Base-by-base conservation (phyloP, 2,329 filamentous ascomycete species). In the Stromatinia cepivora region DNA sequence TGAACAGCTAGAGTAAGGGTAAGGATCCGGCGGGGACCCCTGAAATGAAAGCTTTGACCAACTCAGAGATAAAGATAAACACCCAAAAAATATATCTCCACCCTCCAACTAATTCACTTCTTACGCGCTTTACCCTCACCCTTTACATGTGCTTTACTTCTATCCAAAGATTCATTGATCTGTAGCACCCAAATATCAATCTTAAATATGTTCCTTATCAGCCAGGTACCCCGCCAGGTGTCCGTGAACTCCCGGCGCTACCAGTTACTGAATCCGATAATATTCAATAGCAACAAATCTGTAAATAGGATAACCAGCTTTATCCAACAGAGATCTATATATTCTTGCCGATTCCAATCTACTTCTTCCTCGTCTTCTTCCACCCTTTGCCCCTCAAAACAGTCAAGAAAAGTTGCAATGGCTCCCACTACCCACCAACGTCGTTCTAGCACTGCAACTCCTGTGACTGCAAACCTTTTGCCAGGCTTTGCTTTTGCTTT, bases 401-500 rank as follows among this genome's bases (percentile, higher is more conserved):
- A 34, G 15, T 31, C 31, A 2, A 52, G 13, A 22, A 39, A 20
- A 39, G 36, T 36, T 48, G 31, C 42, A 53, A 67, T 67, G 66
- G 45, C 54, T 28, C 56, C 66, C 7, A 62, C 46, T n/a, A 45
- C 66, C 22, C n/a, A 48, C 28, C 56, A 28, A 50, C 66, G 66
- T 45, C 56, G 46, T 22, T 67, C 57, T 25, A 67, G 45, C n/a
- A 62, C 66, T 45, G 54, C 56, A 28, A 61, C 56, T 17, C 54
- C 45, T 52, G 66, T 59, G 9, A 31, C 45, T 45, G 48, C 56
- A 52, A 67, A 62, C 2, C 31, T n/a, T 11, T 8, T 59, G 31
- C 72, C 75, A 17, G 80, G 82, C 71, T 86, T 85, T 75, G 85
- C 83, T 34, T 87, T 87, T 76, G 85, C 84, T 28, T 86, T 87